Conservation (phyloP, 495 filamentous ascomycete genomes). For the Platismatia glauca region DNA sequence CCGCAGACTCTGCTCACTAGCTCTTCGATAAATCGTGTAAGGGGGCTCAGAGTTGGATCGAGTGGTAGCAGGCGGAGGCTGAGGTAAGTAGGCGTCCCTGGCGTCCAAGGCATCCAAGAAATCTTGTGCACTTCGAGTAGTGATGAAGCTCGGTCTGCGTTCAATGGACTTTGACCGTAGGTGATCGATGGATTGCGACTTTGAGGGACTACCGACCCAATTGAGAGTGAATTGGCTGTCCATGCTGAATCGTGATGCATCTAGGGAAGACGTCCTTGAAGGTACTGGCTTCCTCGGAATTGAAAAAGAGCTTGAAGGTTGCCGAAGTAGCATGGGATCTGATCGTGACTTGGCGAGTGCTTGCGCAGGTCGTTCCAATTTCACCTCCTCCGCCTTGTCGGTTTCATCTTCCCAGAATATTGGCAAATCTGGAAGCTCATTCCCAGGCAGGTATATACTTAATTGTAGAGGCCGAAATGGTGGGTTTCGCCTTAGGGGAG, state of each 20-base stretch:
- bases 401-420: slow-evolving; percentile 30
- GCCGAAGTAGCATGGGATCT: slow-evolving; percentile 21
- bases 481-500: slow-evolving; percentile 24
- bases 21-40: slow-evolving; percentile 21
- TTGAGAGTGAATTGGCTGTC: slow-evolving; percentile 16
- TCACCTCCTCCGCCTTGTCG: slow-evolving; percentile 4
- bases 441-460: slow-evolving; percentile 59
- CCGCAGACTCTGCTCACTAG: slow-evolving; percentile 24
- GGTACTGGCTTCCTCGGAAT: slow-evolving; percentile 23
- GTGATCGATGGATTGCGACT: slow-evolving; percentile 15
- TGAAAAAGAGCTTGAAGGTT: slow-evolving; percentile 16
- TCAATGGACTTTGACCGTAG: slow-evolving; percentile 9
- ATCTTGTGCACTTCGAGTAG: slow-evolving; percentile 22
- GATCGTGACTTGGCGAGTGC: slow-evolving; percentile 23
- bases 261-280: slow-evolving; percentile 19
- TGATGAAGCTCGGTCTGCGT: slow-evolving; percentile 14
- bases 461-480: slow-evolving; percentile 64
- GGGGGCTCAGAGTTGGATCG: slow-evolving; percentile 15
- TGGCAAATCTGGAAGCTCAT: slow-evolving; percentile 53
- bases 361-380: slow-evolving; percentile 18
- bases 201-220: slow-evolving; percentile 2
- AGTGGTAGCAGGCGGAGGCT: slow-evolving; percentile 9
- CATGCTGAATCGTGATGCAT: slow-evolving; percentile 20
- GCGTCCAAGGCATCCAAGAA: slow-evolving; percentile 22
- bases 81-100: slow-evolving; percentile 8